phyloP scores from a whole-genome alignment of 1,284 basidiomycete genomes.

The Ganoderma sp. region DNA sequence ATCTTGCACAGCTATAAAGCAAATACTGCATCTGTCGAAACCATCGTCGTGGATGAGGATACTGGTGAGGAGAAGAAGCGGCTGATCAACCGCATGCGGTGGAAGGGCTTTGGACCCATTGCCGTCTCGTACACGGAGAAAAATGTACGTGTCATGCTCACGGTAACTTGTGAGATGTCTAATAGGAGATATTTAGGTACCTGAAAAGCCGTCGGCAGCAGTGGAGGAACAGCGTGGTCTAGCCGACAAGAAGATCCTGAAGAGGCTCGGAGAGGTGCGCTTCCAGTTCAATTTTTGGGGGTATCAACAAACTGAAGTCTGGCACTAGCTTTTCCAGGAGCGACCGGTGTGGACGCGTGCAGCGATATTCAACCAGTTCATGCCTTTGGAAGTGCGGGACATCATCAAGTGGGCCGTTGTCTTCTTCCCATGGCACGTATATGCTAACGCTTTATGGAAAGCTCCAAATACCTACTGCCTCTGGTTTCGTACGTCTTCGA shows the following conservation, averaged over 20 bases:
- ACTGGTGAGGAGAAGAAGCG: conserved; percentile 84
- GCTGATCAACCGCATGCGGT: conserved; percentile 78
- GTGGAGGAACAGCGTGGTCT: conserved; percentile 61
- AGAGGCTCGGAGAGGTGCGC: conserved; percentile 62
- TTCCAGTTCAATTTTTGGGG: conserved; percentile 21
- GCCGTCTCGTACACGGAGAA: conserved; percentile 72
- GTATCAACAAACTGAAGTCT: background rate
- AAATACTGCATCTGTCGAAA: conserved; percentile 73
- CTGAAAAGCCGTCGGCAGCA: conserved; percentile 63
- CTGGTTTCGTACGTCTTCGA: conserved; percentile 86
- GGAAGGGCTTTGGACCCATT: conserved; percentile 78
- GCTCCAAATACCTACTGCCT: conserved; percentile 75
- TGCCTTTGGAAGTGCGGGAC: conserved; percentile 68
- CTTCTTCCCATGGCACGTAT: conserved; percentile 1
- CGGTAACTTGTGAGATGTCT: background rate
- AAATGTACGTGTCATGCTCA: conserved; percentile 46
- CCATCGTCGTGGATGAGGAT: conserved; percentile 68
- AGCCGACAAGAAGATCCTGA: conserved; percentile 65
- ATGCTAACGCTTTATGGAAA: conserved; percentile 37
- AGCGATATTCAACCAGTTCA: conserved; percentile 85
- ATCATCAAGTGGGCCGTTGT: conserved; percentile 65
- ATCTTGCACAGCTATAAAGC: conserved; percentile 66
- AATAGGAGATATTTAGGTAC: conserved; percentile 52
- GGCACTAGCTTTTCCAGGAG: conserved; percentile 62
- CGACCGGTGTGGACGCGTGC: conserved; percentile 90